Evolutionary conservation across 2,329 filamentous ascomycete genomes (phyloP).

Genomic region (Pseudogymnoascus sp.): DNA sequence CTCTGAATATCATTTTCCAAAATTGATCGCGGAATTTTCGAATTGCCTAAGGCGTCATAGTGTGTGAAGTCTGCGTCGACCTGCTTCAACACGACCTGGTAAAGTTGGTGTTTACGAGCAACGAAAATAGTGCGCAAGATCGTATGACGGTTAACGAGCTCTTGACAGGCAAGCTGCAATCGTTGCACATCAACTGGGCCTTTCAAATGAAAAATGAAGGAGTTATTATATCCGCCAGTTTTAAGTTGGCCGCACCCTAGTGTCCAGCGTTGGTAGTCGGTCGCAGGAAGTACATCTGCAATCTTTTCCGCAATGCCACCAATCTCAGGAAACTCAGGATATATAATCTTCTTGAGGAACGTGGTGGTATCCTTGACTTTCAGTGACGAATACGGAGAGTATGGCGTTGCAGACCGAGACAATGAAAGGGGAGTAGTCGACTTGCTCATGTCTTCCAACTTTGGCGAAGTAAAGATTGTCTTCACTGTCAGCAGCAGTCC

Average conservation of each 20-base stretch:
- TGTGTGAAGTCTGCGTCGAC: neutral
- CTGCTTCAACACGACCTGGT: constrained; percentile 14
- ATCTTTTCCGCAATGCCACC: neutral
- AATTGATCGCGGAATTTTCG: neutral
- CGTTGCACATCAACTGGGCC: constrained; percentile 6
- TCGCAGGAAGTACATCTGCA: constrained; percentile 15
- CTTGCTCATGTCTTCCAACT: constrained; percentile 13
- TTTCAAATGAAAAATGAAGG: constrained; percentile 13
- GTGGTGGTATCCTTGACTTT: neutral
- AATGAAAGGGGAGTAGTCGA: neutral
- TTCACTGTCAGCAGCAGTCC: constrained; percentile 13
- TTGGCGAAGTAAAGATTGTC: constrained; percentile 13
- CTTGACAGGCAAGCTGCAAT: constrained; percentile 10
- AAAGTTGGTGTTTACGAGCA: neutral
- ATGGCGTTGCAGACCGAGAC: neutral
- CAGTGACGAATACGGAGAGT: neutral
- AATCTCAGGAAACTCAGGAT: neutral
- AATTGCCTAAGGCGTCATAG: neutral
- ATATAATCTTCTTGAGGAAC: neutral
- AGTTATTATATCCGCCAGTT: constrained; percentile 14
- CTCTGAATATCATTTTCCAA: neutral
- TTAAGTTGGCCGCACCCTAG: constrained; percentile 8
- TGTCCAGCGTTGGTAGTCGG: constrained; percentile 15
- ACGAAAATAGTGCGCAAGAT: constrained; percentile 16
- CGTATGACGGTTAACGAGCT: constrained; percentile 8